Percentiles rank a stretch among this genome's conserved stretches.
Evolutionary conservation across 148 eudicot genomes (phyloP).

Genomic region (Nepenthes gracilis): DNA sequence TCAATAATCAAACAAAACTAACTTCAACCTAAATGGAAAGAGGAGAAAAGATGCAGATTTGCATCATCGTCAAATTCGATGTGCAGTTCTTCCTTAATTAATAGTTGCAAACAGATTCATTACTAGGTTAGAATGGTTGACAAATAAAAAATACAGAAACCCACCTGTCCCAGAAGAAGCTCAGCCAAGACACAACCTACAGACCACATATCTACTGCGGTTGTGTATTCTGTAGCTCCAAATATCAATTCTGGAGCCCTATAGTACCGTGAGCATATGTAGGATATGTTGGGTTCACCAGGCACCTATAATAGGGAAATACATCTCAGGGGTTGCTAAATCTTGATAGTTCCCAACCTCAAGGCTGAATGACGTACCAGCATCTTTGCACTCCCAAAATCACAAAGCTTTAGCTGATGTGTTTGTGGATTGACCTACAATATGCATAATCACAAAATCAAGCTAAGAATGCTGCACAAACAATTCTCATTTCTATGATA

Average conservation of each 20-base stretch:
- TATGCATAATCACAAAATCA: neutral
- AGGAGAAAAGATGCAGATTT: too few relatives aligned
- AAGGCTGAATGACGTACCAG: conserved; percentile 40
- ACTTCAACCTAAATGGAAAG: too few relatives aligned
- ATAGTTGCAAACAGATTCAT: too few relatives aligned
- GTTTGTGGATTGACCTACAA: conserved; percentile 83
- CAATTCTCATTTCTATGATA: neutral
- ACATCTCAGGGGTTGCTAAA: conserved; percentile 4
- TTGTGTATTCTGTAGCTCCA: conserved; percentile 88
- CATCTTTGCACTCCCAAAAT: conserved; percentile 96
- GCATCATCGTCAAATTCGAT: too few relatives aligned
- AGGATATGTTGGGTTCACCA: conserved; percentile 85
- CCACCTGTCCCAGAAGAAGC: conserved; percentile 71
- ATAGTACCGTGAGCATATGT: conserved; percentile 84
- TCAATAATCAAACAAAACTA: too few relatives aligned
- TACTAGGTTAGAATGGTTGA: too few relatives aligned
- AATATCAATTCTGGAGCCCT: conserved; percentile 93
- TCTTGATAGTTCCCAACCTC: neutral
- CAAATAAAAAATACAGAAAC: too few relatives aligned
- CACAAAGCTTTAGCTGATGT: conserved; percentile 84
- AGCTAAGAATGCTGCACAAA: neutral
- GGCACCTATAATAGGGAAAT: conserved; percentile 40
- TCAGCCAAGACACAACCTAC: conserved; percentile 90
- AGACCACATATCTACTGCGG: conserved; percentile 93
- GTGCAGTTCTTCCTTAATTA: too few relatives aligned